Percentiles rank a stretch among this genome's conserved stretches.
phyloP scores from a whole-genome alignment of 441 rosid species.

The Daphne laureola region DNA sequence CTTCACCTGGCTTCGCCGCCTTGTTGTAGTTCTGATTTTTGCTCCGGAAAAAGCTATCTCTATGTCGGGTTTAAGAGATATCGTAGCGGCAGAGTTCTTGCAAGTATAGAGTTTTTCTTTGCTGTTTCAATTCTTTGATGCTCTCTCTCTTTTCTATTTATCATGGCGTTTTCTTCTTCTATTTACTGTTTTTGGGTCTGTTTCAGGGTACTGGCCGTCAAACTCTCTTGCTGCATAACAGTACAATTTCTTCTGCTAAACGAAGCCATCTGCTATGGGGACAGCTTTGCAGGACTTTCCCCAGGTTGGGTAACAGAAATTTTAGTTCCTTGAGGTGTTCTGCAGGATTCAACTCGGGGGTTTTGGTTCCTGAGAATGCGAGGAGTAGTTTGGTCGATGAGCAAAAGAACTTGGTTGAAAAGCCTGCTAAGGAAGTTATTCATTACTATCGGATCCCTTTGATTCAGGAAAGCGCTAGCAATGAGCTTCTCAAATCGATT shows the following conservation, averaged over 20 bases:
- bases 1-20: too few species aligned
- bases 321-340: slow-evolving; percentile 41
- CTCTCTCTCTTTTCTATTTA: not conserved
- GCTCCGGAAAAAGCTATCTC: too few species aligned
- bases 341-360: slow-evolving; percentile 40
- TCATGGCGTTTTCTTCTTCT: not conserved
- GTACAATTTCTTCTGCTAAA: slow-evolving; percentile 17
- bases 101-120: slow-evolving; percentile 20
- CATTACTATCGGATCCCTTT: slow-evolving; percentile 76
- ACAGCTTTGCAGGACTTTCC: slow-evolving; percentile 21
- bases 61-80: slow-evolving; percentile 39
- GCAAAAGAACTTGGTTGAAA: slow-evolving; percentile 30
- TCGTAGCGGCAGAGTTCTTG: slow-evolving; percentile 35
- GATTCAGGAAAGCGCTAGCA: slow-evolving; percentile 67
- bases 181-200: not conserved
- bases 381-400: slow-evolving; percentile 30
- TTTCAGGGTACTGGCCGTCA: slow-evolving; percentile 66
- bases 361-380: slow-evolving; percentile 31
- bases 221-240: slow-evolving; percentile 42
- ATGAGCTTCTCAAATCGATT: slow-evolving; percentile 53
- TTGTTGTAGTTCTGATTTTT: too few species aligned
- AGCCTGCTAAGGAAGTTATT: slow-evolving; percentile 50
- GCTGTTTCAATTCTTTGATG: not conserved
- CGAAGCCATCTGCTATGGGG: slow-evolving; percentile 48
- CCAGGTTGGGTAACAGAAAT: slow-evolving; percentile 14